Conservation (phyloP, 1,139 yeast genomes). For the Saccharomyces pastorianus region DNA sequence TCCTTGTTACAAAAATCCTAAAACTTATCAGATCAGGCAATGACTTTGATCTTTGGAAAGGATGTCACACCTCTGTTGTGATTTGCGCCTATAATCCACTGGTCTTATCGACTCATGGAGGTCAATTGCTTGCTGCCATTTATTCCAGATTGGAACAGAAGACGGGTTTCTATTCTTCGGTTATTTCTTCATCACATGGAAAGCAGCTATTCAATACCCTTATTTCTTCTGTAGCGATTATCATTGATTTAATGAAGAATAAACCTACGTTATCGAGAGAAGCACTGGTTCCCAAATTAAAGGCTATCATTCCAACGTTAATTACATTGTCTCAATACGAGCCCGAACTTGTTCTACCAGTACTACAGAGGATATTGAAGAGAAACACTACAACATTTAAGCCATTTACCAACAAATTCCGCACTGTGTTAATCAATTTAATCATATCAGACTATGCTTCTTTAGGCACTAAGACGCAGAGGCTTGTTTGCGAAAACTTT, state of each 20-base stretch:
- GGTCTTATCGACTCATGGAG: conserved; percentile 48
- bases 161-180: conserved; percentile 21
- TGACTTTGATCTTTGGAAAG: conserved; percentile 52
- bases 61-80: conserved; percentile 47
- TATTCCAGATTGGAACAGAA: conserved; percentile 45
- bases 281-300: conserved; percentile 69
- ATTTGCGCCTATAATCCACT: conserved; percentile 44
- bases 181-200: conserved; percentile 27
- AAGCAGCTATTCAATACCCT: conserved; percentile 39
- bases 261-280: conserved; percentile 83
- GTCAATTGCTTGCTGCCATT: conserved; percentile 46
- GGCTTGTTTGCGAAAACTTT: conserved; percentile 41
- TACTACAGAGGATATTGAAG: conserved; percentile 43
- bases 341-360: conserved; percentile 38
- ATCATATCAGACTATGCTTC: conserved; percentile 33
- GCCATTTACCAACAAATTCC: conserved; percentile 62
- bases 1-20: conserved; percentile 47
- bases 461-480: conserved; percentile 37
- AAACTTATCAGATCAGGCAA: conserved; percentile 47
- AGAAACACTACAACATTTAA: conserved; percentile 74
- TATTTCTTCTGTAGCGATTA: conserved; percentile 40
- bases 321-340: conserved; percentile 34
- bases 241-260: conserved; percentile 57
- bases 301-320: conserved; percentile 50
- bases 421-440: conserved; percentile 38